phyloP scores from a whole-genome alignment of 768 basidiomycete genomes.

The Thelephora aurantiotincta region DNA sequence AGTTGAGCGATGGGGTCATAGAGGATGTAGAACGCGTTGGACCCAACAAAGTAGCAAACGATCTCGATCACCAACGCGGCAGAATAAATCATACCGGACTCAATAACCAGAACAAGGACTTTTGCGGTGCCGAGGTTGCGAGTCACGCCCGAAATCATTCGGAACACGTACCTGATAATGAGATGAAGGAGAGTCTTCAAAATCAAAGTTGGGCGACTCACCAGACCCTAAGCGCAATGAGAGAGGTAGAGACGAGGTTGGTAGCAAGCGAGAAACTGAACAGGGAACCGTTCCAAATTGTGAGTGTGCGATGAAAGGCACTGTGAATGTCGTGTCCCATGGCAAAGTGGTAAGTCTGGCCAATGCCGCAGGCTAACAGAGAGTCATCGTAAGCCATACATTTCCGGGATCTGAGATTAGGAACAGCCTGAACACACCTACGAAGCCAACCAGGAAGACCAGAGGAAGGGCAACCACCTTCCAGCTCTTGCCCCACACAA shows the following conservation, averaged over 20 bases:
- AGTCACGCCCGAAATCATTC: constrained; percentile 7
- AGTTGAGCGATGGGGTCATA: constrained; percentile 24
- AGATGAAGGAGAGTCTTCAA: not conserved
- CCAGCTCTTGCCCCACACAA: constrained; percentile 21
- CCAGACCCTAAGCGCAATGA: constrained; percentile 22
- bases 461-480: constrained; percentile 17
- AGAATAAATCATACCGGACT: constrained; percentile 20
- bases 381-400: not conserved
- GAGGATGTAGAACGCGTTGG: constrained; percentile 23
- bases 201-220: constrained; percentile 3
- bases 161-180: constrained; percentile 12
- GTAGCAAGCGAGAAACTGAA: constrained; percentile 20
- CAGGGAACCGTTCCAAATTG: constrained; percentile 21
- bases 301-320: constrained; percentile 19
- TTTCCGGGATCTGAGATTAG: not conserved
- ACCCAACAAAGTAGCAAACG: constrained; percentile 19
- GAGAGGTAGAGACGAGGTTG: constrained; percentile 18
- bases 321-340: constrained; percentile 15
- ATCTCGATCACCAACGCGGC: constrained; percentile 20
- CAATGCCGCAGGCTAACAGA: constrained; percentile 17
- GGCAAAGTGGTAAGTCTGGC: constrained; percentile 18
- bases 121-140: constrained; percentile 9
- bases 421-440: constrained; percentile 10
- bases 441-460: constrained; percentile 17
- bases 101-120: constrained; percentile 17